These are phyloP conservation scores for Ustilago hordei DNA, from an alignment of 1,284 basidiomycete species.

Conservation along the genomic window DNA sequence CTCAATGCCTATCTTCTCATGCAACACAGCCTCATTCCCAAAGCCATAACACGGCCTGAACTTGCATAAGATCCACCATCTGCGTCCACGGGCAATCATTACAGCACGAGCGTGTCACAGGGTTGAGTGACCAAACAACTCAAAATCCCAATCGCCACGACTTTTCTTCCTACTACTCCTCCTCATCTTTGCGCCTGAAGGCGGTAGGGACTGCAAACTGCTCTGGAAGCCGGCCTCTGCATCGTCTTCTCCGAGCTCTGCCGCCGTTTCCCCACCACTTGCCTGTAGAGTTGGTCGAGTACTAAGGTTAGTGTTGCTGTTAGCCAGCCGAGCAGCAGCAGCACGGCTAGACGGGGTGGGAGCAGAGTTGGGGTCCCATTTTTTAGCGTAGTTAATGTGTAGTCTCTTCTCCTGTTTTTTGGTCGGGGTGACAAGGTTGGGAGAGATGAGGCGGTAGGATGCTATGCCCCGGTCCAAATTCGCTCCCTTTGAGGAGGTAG, in stretches of 20 bases:
- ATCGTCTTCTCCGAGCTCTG: background rate
- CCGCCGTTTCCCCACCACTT: background rate
- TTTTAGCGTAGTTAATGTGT: conserved; percentile 36
- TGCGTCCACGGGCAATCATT: too few species aligned
- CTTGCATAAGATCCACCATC: too few species aligned
- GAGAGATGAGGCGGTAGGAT: conserved; percentile 36
- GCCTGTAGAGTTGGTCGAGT: conserved; percentile 12
- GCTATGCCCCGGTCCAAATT: conserved; percentile 6
- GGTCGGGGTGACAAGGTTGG: conserved; percentile 45
- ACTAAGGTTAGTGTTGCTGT: conserved; percentile 11
- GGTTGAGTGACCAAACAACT: conserved; percentile 29
- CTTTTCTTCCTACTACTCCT: conserved; percentile 32
- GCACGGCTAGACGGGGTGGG: background rate
- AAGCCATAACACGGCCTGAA: too few species aligned
- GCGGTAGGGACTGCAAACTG: conserved; percentile 7
- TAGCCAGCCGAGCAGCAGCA: background rate
- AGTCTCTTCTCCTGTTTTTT: conserved; percentile 34
- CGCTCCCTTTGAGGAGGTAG: background rate
- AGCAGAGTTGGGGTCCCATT: conserved; percentile 19
- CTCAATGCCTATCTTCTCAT: background rate
- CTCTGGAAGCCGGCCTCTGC: conserved; percentile 14
- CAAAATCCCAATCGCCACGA: conserved; percentile 32
- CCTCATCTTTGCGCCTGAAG: background rate
- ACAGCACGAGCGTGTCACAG: background rate
- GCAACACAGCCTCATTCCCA: background rate